These are phyloP conservation scores for Wickerhamiella hasegawae DNA, from an alignment of 805 yeast species.

Conservation along the genomic window DNA sequence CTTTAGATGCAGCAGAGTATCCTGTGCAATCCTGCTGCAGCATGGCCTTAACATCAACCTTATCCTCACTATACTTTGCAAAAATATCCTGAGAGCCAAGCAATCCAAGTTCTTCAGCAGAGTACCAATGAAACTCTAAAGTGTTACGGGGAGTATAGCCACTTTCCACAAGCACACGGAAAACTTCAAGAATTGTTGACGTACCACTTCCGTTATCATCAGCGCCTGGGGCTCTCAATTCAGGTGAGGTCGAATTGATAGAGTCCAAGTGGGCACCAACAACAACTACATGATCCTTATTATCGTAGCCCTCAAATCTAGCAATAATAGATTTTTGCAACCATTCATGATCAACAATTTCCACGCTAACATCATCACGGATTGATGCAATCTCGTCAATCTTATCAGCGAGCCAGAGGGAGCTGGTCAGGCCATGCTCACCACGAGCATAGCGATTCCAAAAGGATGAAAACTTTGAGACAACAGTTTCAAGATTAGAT, in stretches of 20 bases:
- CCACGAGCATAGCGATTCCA: constrained; percentile 65
- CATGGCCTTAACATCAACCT: constrained; percentile 55
- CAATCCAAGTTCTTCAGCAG: constrained; percentile 89
- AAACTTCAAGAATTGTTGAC: constrained; percentile 57
- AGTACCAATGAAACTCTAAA: constrained; percentile 82
- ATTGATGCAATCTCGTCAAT: constrained; percentile 24
- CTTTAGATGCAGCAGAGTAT: constrained; percentile 36
- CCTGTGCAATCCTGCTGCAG: constrained; percentile 95
- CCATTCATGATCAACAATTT: constrained; percentile 55
- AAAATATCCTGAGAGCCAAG: constrained; percentile 75
- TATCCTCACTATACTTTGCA: constrained; percentile 31
- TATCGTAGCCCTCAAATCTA: constrained; percentile 28
- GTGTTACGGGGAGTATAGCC: constrained; percentile 48
- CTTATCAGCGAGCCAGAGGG: constrained; percentile 47
- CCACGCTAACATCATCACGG: constrained; percentile 27
- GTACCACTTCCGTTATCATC: constrained; percentile 92
- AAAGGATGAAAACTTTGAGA: constrained; percentile 52
- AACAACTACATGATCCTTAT: constrained; percentile 37
- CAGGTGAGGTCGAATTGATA: constrained; percentile 44
- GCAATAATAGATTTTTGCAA: constrained; percentile 63
- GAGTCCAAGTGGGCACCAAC: constrained; percentile 89
- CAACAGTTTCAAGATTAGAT: constrained; percentile 32
- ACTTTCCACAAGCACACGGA: constrained; percentile 38
- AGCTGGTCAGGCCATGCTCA: constrained; percentile 50
- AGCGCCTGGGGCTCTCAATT: constrained; percentile 74